Evolutionary conservation across 2,329 filamentous ascomycete species (phyloP).

Genomic region (Calonectria leucothoes): DNA sequence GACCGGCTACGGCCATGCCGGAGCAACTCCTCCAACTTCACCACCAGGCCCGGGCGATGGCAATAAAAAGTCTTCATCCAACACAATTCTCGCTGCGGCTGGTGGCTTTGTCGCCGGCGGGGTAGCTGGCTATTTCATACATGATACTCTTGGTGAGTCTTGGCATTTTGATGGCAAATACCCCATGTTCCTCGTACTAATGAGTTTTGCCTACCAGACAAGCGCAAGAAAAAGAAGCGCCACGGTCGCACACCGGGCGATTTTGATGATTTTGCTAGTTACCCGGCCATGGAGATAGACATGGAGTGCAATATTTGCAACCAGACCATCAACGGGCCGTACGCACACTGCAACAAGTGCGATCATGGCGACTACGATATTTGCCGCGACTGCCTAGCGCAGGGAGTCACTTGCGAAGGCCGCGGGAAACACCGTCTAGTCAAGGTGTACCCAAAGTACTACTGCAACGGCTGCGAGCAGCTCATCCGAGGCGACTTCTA

Average conservation of each 20-base stretch:
- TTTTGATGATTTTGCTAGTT: slow-evolving; percentile 19
- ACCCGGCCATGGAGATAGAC: slow-evolving; percentile 16
- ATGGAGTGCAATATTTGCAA: slow-evolving; percentile 26
- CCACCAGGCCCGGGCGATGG: neutral
- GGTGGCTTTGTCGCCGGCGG: slow-evolving; percentile 31
- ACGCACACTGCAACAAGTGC: slow-evolving; percentile 32
- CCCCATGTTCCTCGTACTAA: neutral
- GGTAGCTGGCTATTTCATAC: slow-evolving; percentile 30
- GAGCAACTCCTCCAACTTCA: neutral
- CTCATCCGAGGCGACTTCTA: slow-evolving; percentile 27
- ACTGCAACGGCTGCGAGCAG: slow-evolving; percentile 22
- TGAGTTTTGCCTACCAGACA: neutral
- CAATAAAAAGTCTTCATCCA: neutral
- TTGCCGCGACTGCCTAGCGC: slow-evolving; percentile 25
- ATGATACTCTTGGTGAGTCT: slow-evolving; percentile 28
- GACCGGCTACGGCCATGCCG: neutral
- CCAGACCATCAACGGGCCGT: slow-evolving; percentile 23
- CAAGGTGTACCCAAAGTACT: slow-evolving; percentile 32
- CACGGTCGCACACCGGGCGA: slow-evolving; percentile 19
- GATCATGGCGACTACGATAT: slow-evolving; percentile 31
- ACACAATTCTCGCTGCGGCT: slow-evolving; percentile 17
- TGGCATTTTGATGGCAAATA: fast-evolving
- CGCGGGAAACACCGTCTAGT: slow-evolving; percentile 26
- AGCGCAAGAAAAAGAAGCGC: slow-evolving; percentile 31
- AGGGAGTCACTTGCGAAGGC: slow-evolving; percentile 20